phyloP scores from a whole-genome alignment of 2,329 filamentous ascomycete genomes.

The Neopestalotiopsis sp. region DNA sequence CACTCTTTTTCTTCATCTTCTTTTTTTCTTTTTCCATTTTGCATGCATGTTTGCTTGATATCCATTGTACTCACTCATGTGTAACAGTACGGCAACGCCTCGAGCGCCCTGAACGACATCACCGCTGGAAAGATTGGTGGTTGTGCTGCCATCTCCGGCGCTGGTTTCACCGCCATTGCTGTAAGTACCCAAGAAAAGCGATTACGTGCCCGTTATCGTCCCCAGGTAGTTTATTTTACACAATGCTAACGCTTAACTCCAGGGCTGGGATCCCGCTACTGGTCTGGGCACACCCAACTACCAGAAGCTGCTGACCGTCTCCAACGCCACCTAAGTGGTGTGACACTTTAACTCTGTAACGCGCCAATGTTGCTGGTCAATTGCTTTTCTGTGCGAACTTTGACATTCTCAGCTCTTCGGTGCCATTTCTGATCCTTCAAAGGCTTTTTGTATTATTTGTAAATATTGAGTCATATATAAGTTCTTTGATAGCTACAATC shows the following conservation, averaged over 20 bases:
- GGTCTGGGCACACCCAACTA: slow-evolving; percentile 52
- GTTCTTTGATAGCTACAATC: not conserved
- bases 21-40: no score
- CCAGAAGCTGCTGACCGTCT: slow-evolving; percentile 34
- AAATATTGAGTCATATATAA: not conserved
- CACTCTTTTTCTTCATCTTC: slow-evolving; percentile 2
- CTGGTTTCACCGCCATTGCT: slow-evolving; percentile 43
- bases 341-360: not conserved
- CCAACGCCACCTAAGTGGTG: slow-evolving; percentile 13
- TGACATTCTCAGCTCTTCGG: not conserved
- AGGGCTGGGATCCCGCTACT: slow-evolving; percentile 53
- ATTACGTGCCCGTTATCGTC: no score
- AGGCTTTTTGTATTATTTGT: not conserved
- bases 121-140: slow-evolving; percentile 45
- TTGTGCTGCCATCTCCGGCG: slow-evolving; percentile 36
- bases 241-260: not conserved
- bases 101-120: slow-evolving; percentile 47
- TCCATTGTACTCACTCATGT: not conserved
- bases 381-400: slow-evolving; percentile 6
- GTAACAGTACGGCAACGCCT: slow-evolving; percentile 46
- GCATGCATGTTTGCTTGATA: slow-evolving; percentile 10
- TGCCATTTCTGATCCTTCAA: not conserved
- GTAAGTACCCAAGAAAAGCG: not conserved
- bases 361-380: not conserved
- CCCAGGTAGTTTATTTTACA: no score